A percentile compares a stretch with the other conserved stretches of the same genome.
phyloP scores from a whole-genome alignment of 768 basidiomycete genomes.

The Amanita molliuscula region DNA sequence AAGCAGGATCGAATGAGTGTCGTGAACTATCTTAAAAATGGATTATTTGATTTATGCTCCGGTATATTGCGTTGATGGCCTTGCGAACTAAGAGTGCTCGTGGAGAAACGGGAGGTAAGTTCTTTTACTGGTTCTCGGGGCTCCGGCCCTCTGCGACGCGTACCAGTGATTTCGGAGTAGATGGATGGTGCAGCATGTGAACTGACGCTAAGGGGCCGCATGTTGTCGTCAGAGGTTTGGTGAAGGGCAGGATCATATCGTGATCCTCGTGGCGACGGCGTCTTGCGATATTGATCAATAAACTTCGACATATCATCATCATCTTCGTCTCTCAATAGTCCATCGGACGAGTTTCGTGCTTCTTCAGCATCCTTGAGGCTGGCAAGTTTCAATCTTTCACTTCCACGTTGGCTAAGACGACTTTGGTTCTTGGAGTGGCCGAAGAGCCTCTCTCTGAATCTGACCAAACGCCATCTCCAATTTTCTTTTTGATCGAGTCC shows the following conservation, averaged over 20 bases:
- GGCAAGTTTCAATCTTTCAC: slow-evolving; percentile 10
- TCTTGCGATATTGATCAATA: slow-evolving; percentile 12
- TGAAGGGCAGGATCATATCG: not conserved
- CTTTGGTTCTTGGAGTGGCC: slow-evolving; percentile 23
- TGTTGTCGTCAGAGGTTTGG: not conserved
- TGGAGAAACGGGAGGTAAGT: not conserved
- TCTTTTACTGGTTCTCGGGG: slow-evolving; percentile 54
- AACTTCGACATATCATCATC: slow-evolving; percentile 18
- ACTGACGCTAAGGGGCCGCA: slow-evolving; percentile 5
- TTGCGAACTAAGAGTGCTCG: not conserved
- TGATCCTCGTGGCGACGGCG: not conserved
- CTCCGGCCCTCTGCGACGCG: slow-evolving; percentile 49
- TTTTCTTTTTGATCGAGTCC: slow-evolving; percentile 42
- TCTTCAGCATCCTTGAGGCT: slow-evolving; percentile 14
- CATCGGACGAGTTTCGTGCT: slow-evolving; percentile 6
- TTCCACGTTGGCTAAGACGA: slow-evolving; percentile 2
- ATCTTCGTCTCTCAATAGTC: not conserved
- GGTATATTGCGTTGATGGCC: not conserved
- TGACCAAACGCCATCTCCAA: slow-evolving; percentile 45
- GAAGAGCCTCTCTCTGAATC: slow-evolving; percentile 34
- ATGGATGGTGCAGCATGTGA: slow-evolving; percentile 27
- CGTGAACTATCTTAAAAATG: not conserved
- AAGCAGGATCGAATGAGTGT: not conserved
- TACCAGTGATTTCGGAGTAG: slow-evolving; percentile 62
- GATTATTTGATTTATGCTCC: not conserved